Evolutionary conservation across 75 land plant genomes (phyloP), one percentile per base, ranked within the genome.

Genomic region (Cunninghamia lanceolata): DNA sequence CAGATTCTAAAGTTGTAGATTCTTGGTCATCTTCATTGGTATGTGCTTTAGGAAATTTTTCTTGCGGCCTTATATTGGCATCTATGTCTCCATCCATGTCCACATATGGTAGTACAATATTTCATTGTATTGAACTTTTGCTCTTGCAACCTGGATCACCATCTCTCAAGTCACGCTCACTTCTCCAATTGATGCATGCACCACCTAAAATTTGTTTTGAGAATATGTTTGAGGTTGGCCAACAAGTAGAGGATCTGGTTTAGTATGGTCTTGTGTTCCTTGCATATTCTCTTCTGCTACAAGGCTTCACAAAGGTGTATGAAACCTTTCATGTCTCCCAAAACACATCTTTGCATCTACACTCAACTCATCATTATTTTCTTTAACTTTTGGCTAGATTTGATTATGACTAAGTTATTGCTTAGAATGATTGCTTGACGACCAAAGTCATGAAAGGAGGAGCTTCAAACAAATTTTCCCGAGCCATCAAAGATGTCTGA

Each of bases 401-500:
- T 42, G 50, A 43, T 28, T 25, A 42, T 45, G 46, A 45, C 50
- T 45, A 80, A 28, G 15, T 13, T 42, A 32, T 45, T 13, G n/a
- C 75, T 34, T 38, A 32, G 75, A 34, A 73, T 73, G 38, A 73
- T 73, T 34, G 75, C 36, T 14, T 34, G 75, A 34, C 36, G 2
- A 73, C 75, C 38, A 73, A 73, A 73, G 75, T 73, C 75, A 73
- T 73, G 75, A 73, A 73, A 73, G 75, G 11, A 73, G 75, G 75
- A 34, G 75, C 75, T 34, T 73, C 75, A 73, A 73, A 30, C 28
- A 73, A 13, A 73, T 73, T 14, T 73, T 3, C 75, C 4, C 15
- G 75, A 73, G 8, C 75, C 36, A 32, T 34, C 75, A 73, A 73
- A 25, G 34, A 10, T 73, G 36, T 73, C 14, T 73, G 38, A 73